Base-by-base conservation (phyloP, 139 green algal species). In the Haematococcus sp. region DNA sequence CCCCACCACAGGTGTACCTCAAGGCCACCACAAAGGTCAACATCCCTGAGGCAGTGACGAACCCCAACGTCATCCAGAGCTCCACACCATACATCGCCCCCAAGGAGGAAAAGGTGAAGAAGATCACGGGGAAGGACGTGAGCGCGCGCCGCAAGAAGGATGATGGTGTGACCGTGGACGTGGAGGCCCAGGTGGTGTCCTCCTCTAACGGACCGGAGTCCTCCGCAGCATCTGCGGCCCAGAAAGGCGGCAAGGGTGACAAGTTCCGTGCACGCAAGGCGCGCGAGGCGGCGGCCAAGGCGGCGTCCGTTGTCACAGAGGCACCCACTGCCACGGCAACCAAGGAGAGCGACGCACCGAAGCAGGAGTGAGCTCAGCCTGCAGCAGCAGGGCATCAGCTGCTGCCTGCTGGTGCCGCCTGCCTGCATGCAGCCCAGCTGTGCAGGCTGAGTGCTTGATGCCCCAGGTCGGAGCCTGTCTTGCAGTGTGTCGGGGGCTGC, bases 191-290 rank as follows among this genome's bases (percentile, higher is more conserved):
- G 23, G 52, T 61, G 22, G 52, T 61, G 40, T 49, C 7, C 40
- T 7, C 7, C 40, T 49, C 40, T 49, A 11, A 11, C 40, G 11
- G 40, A 7, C 11, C 40, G 40, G 40, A 11, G 40, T 49, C 7
- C 40, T 11, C 7, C 40, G 11, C 40, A 19, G 40, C 11, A 49
- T 49, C 11, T 49, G 40, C 40, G 7, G 40, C 40, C n/a, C n/a
- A n/a, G 4, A 60, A n/a, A 13, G 3, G 25, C 4, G 49, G 75
- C 34, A 81, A 81, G 70, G 87, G 87, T n/a, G 76, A 89, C 34
- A 94, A 91, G 76, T 95, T 95, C 81, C 65, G 84, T 1, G 89
- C 85, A 2, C 73, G 92, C 35, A 94, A 93, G 80, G 91, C 90
- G 3, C 61, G 77, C 27, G 92, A 97, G 54, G 88, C 88, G 23